Conservation (phyloP, 306 rosid species). For the Sicyos baderoa region DNA sequence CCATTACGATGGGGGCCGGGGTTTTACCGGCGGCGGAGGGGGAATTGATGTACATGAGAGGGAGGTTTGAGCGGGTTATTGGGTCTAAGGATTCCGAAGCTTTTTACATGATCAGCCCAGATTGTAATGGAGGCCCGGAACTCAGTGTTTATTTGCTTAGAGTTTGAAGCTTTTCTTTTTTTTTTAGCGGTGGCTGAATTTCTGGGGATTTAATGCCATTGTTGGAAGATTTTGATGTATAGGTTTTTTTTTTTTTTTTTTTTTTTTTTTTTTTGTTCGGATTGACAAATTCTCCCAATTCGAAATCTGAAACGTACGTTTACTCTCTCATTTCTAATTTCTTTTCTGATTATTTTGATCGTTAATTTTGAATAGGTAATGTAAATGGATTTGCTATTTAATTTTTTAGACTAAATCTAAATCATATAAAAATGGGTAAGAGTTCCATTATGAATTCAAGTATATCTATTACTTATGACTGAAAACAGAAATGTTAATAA, state of each 20-base stretch:
- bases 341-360: too few species aligned
- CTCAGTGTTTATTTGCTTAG: conserved; percentile 77
- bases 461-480: too few species aligned
- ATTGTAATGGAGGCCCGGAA: conserved; percentile 70
- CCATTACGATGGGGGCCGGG: conserved; percentile 85
- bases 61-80: conserved; percentile 71
- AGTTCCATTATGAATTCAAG: too few species aligned
- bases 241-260: too few species aligned
- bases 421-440: not conserved
- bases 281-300: too few species aligned
- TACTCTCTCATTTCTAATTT: too few species aligned
- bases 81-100: conserved; percentile 89
- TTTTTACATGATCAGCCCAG: conserved; percentile 78
- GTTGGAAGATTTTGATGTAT: conserved; percentile 8
- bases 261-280: not conserved
- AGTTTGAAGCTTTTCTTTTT: conserved; percentile 25
- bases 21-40: conserved; percentile 64
- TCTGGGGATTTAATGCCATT: not conserved
- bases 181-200: not conserved
- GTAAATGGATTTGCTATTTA: too few species aligned
- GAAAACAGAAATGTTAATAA: too few species aligned
- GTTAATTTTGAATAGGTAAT: too few species aligned
- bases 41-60: conserved; percentile 90
- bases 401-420: too few species aligned
- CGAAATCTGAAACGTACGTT: too few species aligned